Evolutionary conservation across 495 filamentous ascomycete genomes (phyloP), one percentile per base, ranked within the genome.

Genomic region (Talaromyces thailandensis): DNA sequence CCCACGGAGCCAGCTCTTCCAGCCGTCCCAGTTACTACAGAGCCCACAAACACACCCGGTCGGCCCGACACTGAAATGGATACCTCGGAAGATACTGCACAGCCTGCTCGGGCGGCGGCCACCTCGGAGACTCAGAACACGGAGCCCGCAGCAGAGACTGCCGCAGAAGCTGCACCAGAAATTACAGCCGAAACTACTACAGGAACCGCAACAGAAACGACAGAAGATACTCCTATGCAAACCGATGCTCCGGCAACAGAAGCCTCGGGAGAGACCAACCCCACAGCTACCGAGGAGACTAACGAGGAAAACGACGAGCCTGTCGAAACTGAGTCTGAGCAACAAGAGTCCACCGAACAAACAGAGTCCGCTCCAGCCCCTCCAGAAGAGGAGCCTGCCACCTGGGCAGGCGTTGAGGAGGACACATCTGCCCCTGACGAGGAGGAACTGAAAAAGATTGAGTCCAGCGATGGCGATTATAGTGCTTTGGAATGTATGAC

Each of bases 381-480:
- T n/a, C 63, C 64, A 3, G 69, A 75, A n/a, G 62, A 76, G 6
- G 79, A 82, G 50, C 68, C 76, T 67, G 76, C 79, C 29, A 77
- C 73, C 53, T 82, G 80, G 80, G 73, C 73, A 6, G 78, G 75
- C 18, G 69, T 78, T 12, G 74, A 76, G 32, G 84, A 88, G 73
- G 86, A 89, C 61, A 79, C 72, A 31, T 81, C 82, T 1, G 63
- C 67, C 1, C 85, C 86, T 7, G 78, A 84, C 63, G 84, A 84
- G 67, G 75, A 78, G 4, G 85, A 89, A 69, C 66, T 87, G 62
- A 82, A 79, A 65, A 79, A 83, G 64, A 86, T 88, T 24, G 81
- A 85, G 29, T 69, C 74, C 12, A 64, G 65, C 1, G 71, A 68
- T 2, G 78, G 83, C 61, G 77, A 83, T 51, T 73, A 75, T 59